Conservation (phyloP, 2,329 filamentous ascomycete genomes). For the Scorias spongiosa region DNA sequence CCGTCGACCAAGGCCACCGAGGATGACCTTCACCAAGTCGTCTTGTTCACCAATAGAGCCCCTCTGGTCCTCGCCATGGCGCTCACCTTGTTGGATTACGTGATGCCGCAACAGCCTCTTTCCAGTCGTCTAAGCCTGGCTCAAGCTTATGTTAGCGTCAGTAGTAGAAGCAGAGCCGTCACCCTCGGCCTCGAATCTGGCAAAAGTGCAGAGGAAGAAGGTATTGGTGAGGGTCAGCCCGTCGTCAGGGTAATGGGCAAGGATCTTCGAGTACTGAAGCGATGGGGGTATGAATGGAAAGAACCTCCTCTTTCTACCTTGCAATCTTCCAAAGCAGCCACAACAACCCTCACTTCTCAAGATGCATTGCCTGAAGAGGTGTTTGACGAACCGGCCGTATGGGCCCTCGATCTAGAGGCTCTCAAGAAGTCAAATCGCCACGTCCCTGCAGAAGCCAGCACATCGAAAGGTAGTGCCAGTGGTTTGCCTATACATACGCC, state of each 20-base stretch:
- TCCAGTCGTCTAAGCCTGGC: constrained; percentile 73
- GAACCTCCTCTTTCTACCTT: constrained; percentile 16
- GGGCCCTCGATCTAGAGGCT: constrained; percentile 44
- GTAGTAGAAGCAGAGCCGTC: constrained; percentile 61
- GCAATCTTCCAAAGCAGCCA: constrained; percentile 9
- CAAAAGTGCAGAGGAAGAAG: constrained; percentile 50
- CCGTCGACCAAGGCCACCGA: constrained; percentile 42
- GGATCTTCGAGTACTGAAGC: constrained; percentile 59
- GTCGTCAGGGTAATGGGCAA: constrained; percentile 56
- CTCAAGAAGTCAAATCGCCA: constrained; percentile 30
- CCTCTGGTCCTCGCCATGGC: constrained; percentile 72
- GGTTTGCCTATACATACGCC: constrained; percentile 61
- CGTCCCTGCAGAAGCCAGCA: constrained; percentile 8
- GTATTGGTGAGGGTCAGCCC: constrained; percentile 63
- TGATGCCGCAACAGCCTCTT: constrained; percentile 71
- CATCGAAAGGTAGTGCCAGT: constrained; percentile 15
- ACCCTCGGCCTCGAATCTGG: constrained; percentile 57
- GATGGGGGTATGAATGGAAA: constrained; percentile 56
- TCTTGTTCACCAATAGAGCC: constrained; percentile 61
- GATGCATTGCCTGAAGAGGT: constrained; percentile 5
- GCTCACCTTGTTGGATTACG: constrained; percentile 56
- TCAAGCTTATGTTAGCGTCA: constrained; percentile 70
- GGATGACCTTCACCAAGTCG: constrained; percentile 40
- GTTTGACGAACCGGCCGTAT: constrained; percentile 34
- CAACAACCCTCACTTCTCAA: constrained; percentile 4